Base-by-base conservation (phyloP, 83 land plant species). In the Thuja plicata region DNA sequence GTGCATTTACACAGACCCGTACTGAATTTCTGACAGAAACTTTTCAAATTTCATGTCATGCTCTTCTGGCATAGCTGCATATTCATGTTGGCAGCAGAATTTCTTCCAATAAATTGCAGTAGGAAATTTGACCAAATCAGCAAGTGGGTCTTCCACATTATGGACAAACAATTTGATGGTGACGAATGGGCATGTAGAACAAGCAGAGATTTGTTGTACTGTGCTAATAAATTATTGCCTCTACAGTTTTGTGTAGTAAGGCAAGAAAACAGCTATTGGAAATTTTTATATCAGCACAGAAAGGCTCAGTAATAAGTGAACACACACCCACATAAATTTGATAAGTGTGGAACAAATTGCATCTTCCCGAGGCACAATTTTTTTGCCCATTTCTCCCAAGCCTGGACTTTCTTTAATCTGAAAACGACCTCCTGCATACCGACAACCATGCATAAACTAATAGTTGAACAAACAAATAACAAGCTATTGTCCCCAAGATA, bases 181-280 rank as follows among this genome's bases (percentile, higher is more conserved):
- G 35, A 82, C 8, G 13, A 24, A 11, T 38, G 24, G 46, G 38
- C 16, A 84, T 48, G 46, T 2, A 43, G 30, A 19, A 43, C 3
- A 80, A 34, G 83, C 7, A 38, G 45, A 38, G 21, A 89, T 54
- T 54, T 54, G 57, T 54, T 76, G 55, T 78, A 88, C 88, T 38
- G 78, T 86, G 62, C 88, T 87, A 88, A 66, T 88, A 89, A 89
- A 91, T 91, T 91, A 91, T 91, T 88, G 92, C 86, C 86, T 84
- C 70, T 84, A 81, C 88, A 81, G 89, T 50, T 91, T 91, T 91
- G 92, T 88, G 88, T 86, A 70, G 66, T 78, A 86, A 86, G 85
- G 89, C 57, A 41, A 85, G 81, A 85, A 86, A 86, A 85, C 85
- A 86, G 88, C 86, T 88, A 88, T 81, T 77, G n/a, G 73, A 66